Base-by-base conservation (phyloP, 192 early-diverging fungal species). In the Rhizophagus clarus region DNA sequence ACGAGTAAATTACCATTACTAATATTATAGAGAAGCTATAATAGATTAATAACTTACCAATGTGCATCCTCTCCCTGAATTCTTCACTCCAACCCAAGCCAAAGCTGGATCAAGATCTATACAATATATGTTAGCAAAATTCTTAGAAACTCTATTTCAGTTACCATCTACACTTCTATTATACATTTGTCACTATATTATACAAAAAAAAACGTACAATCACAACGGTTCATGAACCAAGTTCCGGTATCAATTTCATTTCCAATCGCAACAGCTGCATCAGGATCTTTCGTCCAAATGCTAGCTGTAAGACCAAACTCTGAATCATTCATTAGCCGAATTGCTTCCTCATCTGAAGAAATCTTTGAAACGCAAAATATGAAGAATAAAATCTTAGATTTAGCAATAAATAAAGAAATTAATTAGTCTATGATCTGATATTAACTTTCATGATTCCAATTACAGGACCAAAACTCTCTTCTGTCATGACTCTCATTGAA, bases 381-480 rank as follows among this genome's bases (percentile, higher is more conserved):
- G 6, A 40, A 40, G 3, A 67, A 6, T 9, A 32, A n/a, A 32
- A 68, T 17, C 66, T 42, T 45, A 45, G 4, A 31, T 29, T n/a
- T 7, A 17, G 6, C 17, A 56, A 56, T 7, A 56, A 56, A 56
- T 17, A 56, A 56, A 12, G 11, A 12, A 22, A 56, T 22, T 22
- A 7, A 6, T 17, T 56, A 42, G 7, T n/a, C 6, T 37, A 29
- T 8, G 4, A 2, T 34, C 6, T 29, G 11, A 37, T 31, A 17
- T 49, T 26, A n/a, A 93, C 93, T 71, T 89, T 89, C 90, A 94
- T 92, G 49, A 96, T 91, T 15, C 91, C 92, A 74, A 94, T 87
- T 37, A 95, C 88, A 34, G 95, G 95, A 1, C 95, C 95, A 89
- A 96, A 96, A 14, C 92, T 92, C 79, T 96, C 95, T 74, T 96